Conservation (phyloP, 208 protist species). For the Vickermania spadyakhi region DNA sequence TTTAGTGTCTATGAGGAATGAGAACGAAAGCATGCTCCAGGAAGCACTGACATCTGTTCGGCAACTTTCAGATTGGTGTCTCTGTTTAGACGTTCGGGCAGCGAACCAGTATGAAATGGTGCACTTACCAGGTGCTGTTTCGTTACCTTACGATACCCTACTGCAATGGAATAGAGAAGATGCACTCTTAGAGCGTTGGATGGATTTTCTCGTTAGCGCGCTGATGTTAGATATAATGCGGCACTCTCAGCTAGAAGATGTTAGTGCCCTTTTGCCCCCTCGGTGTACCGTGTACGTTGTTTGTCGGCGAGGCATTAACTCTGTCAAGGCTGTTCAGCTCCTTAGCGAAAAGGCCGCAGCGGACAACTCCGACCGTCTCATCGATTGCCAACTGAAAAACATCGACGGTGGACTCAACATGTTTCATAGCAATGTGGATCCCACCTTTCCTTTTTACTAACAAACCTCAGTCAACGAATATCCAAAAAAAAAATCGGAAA, state of each 20-base stretch:
- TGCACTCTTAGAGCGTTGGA: slow-evolving; percentile 8
- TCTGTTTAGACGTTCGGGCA: slow-evolving; percentile 64
- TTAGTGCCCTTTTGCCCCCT: background rate
- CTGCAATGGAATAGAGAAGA: slow-evolving; percentile 32
- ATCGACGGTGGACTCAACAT: slow-evolving; percentile 81
- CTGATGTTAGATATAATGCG: background rate
- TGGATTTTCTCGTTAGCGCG: slow-evolving; percentile 7
- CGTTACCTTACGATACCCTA: slow-evolving; percentile 44
- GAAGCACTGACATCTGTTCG: background rate
- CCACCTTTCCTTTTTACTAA: slow-evolving; percentile 64
- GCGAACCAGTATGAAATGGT: slow-evolving; percentile 78
- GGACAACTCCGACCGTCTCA: background rate
- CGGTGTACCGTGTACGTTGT: slow-evolving; percentile 30
- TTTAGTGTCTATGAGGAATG: background rate
- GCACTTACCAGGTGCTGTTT: slow-evolving; percentile 35
- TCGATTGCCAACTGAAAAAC: slow-evolving; percentile 23
- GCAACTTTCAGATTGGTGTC: background rate
- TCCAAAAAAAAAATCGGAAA: background rate
- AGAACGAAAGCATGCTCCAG: background rate
- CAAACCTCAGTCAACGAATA: slow-evolving; percentile 12
- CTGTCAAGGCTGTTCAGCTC: slow-evolving; percentile 32
- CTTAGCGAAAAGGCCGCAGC: slow-evolving; percentile 11
- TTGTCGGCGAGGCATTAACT: slow-evolving; percentile 78
- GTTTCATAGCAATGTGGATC: slow-evolving; percentile 45
- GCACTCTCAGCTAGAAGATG: background rate